A percentile compares a stretch with the other conserved stretches of the same genome.
Conservation (phyloP, 2,329 filamentous ascomycete species). For the Trichophyton schoenleinii region DNA sequence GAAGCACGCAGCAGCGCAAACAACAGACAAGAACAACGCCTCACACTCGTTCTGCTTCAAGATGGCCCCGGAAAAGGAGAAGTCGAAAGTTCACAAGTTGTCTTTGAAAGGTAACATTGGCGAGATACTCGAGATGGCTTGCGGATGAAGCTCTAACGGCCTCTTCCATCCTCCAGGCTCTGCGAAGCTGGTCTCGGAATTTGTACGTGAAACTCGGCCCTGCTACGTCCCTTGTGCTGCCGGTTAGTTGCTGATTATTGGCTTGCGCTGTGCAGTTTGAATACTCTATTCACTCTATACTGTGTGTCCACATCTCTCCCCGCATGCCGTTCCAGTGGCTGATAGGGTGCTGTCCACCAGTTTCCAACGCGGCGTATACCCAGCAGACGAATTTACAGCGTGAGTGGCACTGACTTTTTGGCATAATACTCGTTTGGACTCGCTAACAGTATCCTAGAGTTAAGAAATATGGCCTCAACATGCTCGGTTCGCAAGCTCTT, state of each 20-base stretch:
- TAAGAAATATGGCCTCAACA: constrained; percentile 98
- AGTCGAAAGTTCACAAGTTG: constrained; percentile 89
- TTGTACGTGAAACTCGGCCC: constrained; percentile 47
- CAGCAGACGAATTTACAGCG: constrained; percentile 92
- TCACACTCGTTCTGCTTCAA: background rate
- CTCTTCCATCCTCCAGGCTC: constrained; percentile 38
- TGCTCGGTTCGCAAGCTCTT: constrained; percentile 53
- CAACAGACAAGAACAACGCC: background rate
- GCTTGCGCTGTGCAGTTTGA: constrained; percentile 64
- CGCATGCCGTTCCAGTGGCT: background rate
- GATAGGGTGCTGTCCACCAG: constrained; percentile 32
- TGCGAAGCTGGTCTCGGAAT: constrained; percentile 84
- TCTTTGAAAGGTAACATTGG: constrained; percentile 46
- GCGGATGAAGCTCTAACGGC: background rate
- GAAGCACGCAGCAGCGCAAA: background rate
- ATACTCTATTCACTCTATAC: constrained; percentile 94
- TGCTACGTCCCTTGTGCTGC: background rate
- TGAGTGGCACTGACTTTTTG: constrained; percentile 33
- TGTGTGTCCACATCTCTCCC: constrained; percentile 46
- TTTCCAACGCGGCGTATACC: constrained; percentile 74
- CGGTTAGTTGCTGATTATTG: background rate
- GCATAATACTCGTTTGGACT: background rate
- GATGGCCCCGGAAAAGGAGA: constrained; percentile 45
- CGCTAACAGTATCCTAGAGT: constrained; percentile 39
- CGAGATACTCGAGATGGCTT: background rate